These are phyloP conservation scores for Mangifera indica DNA, from an alignment of 345 rosid species.

Conservation along the genomic window DNA sequence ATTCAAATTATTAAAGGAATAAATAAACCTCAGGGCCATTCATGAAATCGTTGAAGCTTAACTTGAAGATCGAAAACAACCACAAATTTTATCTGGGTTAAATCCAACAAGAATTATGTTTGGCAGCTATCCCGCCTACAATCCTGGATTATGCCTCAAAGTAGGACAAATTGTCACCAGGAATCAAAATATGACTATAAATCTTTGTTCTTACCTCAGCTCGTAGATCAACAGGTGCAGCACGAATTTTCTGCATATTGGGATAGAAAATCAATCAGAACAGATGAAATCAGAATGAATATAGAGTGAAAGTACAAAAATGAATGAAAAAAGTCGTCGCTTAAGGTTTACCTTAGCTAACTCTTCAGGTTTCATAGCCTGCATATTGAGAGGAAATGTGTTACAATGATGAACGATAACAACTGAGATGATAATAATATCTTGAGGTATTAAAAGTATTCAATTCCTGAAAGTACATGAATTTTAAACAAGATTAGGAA, in stretches of 20 bases:
- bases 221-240: conserved; percentile 46
- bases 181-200: not conserved
- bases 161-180: not conserved
- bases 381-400: not conserved
- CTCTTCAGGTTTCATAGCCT: conserved; percentile 21
- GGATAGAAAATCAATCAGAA: conserved; percentile 8
- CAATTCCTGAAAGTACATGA: not conserved
- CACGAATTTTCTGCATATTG: conserved; percentile 35
- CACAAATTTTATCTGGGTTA: no score
- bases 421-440: no score
- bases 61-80: no score
- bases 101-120: no score
- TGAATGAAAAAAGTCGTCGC: not conserved
- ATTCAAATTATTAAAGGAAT: not conserved
- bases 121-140: not conserved
- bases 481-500: not conserved
- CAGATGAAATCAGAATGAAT: conserved; percentile 4
- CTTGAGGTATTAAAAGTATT: no score
- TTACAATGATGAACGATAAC: not conserved
- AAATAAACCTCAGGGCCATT: no score
- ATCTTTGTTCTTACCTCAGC: conserved; percentile 55
- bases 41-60: no score
- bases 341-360: conserved; percentile 21
- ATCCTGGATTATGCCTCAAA: not conserved
- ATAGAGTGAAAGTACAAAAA: not conserved